These are phyloP conservation scores for Musa schizocarpa DNA, from an alignment of 176 grass and related monocot genomes.

Conservation along the genomic window DNA sequence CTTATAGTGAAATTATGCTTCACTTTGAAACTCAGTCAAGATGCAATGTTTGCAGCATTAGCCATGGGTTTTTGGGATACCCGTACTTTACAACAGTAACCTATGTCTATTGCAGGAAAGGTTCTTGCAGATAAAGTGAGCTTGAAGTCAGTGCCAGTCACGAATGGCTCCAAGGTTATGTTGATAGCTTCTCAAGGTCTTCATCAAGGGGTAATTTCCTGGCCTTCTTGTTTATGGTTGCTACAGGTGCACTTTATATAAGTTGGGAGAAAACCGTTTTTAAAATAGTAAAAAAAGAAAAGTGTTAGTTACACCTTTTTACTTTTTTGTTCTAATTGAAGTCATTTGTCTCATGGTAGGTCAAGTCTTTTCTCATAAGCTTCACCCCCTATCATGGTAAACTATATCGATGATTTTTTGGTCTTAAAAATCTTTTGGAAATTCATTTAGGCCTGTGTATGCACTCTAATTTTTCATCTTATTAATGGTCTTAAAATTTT, in stretches of 20 bases:
- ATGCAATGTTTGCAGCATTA: not conserved
- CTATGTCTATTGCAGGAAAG: conserved; percentile 41
- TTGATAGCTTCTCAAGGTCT: conserved; percentile 78
- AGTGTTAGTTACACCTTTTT: no score
- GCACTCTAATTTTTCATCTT: no score
- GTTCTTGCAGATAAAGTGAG: conserved; percentile 44
- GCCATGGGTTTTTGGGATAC: not conserved
- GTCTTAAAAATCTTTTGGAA: no score
- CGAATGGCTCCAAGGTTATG: conserved; percentile 75
- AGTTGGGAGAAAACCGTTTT: not conserved
- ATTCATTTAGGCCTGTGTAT: no score
- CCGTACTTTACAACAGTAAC: not conserved
- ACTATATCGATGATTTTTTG: no score
- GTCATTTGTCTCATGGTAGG: not conserved
- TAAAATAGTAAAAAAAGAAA: not conserved
- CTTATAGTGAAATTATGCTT: not conserved
- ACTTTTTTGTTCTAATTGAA: no score
- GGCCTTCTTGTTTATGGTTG: conserved; percentile 1
- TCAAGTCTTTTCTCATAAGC: not conserved
- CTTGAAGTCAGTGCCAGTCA: conserved; percentile 52
- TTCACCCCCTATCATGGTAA: not conserved
- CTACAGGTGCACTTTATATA: not conserved
- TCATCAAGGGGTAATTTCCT: conserved; percentile 75
- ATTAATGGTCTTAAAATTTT: not conserved
- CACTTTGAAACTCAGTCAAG: not conserved